Base-by-base conservation (phyloP, 495 filamentous ascomycete species). In the Parathielavia appendiculata region DNA sequence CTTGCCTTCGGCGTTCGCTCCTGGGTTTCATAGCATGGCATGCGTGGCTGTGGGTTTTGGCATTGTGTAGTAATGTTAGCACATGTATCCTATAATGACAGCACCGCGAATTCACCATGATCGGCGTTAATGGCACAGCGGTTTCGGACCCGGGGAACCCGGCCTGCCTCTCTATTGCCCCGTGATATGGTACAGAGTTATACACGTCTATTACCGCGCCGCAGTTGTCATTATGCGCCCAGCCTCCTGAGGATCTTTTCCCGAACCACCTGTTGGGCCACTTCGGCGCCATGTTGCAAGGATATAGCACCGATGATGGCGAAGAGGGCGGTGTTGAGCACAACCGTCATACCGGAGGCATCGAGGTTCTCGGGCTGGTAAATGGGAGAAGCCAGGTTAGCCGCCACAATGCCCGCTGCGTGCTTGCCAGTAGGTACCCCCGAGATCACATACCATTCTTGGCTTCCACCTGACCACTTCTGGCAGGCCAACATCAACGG, bases 401-500 rank as follows among this genome's bases (percentile, higher is more conserved):
- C 19, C 22, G 9, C 11, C 23, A n/a, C 39, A 7, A n/a, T 10
- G 35, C 40, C 35, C 9, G n/a, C 26, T 2, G 12, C 23, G 26
- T 2, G 26, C 22, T 0, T n/a, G 13, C 45, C 13, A 48, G 2
- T 30, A 6, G 26, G 13, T 34, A 26, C 8, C 13, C 12, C 23
- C 26, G 11, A 17, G 6, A 34, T 22, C 23, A 63, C 85, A 66
- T 76, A 96, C 92, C 72, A 84, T 79, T 67, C 80, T 82, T 14
- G 93, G 93, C 63, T 86, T 87, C 93, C 93, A 98, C 73, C 93
- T 81, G 59, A 92, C 69, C 19, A 97, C 90, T 10, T 79, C 76
- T 45, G 76, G 62, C 64, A 97, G 67, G 2, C 89, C 86, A 52
- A 88, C 84, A n/a, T 82, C 78, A 20, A 77, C 64, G 26, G 86